These are phyloP conservation scores for Leucaena leucocephala DNA, from an alignment of 306 rosid genomes.

Conservation along the genomic window DNA sequence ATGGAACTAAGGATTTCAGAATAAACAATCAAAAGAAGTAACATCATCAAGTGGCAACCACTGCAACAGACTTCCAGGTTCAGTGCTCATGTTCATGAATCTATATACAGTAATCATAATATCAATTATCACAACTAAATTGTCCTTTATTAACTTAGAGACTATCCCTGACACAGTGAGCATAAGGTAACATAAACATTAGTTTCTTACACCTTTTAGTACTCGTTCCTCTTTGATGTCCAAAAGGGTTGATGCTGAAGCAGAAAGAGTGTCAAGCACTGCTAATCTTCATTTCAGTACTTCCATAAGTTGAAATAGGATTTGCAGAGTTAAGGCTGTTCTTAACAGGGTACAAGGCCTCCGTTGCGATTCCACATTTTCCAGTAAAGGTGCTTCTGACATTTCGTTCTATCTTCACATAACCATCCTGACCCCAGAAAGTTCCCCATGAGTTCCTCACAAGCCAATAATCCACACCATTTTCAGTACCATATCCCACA, in stretches of 20 bases:
- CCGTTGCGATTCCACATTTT: conserved; percentile 67
- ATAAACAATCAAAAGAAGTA: conserved; percentile 34
- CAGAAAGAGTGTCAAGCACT: conserved; percentile 40
- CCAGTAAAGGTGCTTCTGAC: conserved; percentile 40
- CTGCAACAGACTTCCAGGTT: conserved; percentile 31
- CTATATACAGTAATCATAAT: conserved; percentile 33
- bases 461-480: conserved; percentile 86
- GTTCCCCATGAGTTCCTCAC: conserved; percentile 97
- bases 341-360: conserved; percentile 38
- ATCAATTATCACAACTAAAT: not conserved
- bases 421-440: conserved; percentile 88
- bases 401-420: conserved; percentile 78
- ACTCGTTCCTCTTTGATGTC: conserved; percentile 17
- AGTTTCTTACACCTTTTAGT: conserved; percentile 21
- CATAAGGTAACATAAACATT: conserved; percentile 8
- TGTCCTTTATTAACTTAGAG: not conserved
- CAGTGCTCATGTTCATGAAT: conserved; percentile 24
- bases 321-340: conserved; percentile 39
- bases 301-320: conserved; percentile 22
- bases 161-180: conserved; percentile 1
- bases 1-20: conserved; percentile 8
- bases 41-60: conserved; percentile 26
- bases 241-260: not conserved
- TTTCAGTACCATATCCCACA: conserved; percentile 84
- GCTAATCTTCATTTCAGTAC: conserved; percentile 42